Conservation (phyloP, 768 basidiomycete species). For the Pseudohyphozyma bogoriensis region DNA sequence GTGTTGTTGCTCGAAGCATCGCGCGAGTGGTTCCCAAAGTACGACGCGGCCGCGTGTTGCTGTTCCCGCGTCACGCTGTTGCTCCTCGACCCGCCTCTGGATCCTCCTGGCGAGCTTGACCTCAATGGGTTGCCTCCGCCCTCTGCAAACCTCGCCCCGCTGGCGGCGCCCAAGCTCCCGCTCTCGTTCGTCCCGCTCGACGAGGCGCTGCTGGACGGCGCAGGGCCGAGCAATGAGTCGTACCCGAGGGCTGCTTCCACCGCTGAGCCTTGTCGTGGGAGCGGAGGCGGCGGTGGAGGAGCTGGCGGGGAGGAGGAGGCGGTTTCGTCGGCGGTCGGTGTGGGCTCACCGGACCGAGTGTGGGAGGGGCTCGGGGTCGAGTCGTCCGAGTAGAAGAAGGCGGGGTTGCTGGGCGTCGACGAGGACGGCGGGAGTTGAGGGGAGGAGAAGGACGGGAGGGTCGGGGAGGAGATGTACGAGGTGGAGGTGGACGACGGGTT, state of each 20-base stretch:
- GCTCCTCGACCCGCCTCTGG: neutral
- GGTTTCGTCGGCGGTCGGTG: too few relatives aligned
- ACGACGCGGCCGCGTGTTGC: too few relatives aligned
- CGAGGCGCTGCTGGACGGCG: neutral
- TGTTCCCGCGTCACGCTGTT: neutral
- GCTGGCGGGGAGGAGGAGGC: neutral
- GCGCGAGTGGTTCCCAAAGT: too few relatives aligned
- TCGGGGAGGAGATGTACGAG: neutral
- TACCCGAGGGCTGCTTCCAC: neutral
- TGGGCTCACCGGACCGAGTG: too few relatives aligned
- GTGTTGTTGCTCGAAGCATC: neutral
- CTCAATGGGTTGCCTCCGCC: too few relatives aligned
- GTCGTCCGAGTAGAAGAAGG: neutral
- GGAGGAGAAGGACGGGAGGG: neutral
- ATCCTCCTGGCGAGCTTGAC: too few relatives aligned
- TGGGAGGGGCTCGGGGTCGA: too few relatives aligned
- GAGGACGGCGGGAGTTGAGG: too few relatives aligned
- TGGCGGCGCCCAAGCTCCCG: neutral
- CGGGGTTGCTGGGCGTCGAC: neutral
- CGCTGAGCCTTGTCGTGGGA: neutral
- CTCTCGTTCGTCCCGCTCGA: neutral
- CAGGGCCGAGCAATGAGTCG: neutral
- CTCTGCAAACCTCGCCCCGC: too few relatives aligned
- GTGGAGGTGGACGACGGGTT: neutral
- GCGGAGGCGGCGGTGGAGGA: neutral